Evolutionary conservation across 1,284 basidiomycete genomes (phyloP), one percentile per base, ranked within the genome.

Genomic region (Melampsora abietis-canadensis): DNA sequence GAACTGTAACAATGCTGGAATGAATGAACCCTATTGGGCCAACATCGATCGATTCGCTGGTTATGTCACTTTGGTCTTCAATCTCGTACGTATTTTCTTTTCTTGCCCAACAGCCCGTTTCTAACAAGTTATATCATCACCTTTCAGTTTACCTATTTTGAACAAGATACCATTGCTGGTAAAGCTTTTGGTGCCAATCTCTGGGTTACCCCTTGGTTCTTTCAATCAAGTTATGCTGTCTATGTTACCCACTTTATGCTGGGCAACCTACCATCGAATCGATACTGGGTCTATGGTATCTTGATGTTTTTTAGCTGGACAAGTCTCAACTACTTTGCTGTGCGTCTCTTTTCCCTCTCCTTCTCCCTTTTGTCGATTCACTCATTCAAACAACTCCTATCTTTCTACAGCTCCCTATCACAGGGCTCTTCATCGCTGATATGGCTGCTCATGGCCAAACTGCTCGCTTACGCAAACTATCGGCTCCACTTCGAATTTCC

Each of bases 1-100:
- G 54, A 79, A 81, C 77, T 80, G 79, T 77, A 80, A 81, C 72
- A 77, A 78, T 19, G 81, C 80, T 46, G 81, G 80, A 27, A 81
- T 82, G 78, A 78, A 79, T 64, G 79, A 80, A 75, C 81, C 81
- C n/a, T 80, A 81, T 75, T 82, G 81, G 81, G 77, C 76, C 31
- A 57, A 80, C 27, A 79, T 82, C 76, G 59, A 68, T 15, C 77
- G 77, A 47, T 79, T 80, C 48, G 77, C 80, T 12, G 81, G 81
- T 6, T 82, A 77, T 76, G 73, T 76, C 70, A 81, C 81, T 14
- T 74, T 82, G 48, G 76, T 82, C 51, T 81, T 80, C 47, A 76
- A 81, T 76, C 66, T 80, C 44, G 80, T 81, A 59, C 62, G 80
- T 76, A 15, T 31, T 5, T 40, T 12, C n/a, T 8, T 68, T 75